A percentile compares a stretch with the other conserved stretches of the same genome.
Conservation (phyloP, 495 filamentous ascomycete genomes). For the Letharia columbiana region DNA sequence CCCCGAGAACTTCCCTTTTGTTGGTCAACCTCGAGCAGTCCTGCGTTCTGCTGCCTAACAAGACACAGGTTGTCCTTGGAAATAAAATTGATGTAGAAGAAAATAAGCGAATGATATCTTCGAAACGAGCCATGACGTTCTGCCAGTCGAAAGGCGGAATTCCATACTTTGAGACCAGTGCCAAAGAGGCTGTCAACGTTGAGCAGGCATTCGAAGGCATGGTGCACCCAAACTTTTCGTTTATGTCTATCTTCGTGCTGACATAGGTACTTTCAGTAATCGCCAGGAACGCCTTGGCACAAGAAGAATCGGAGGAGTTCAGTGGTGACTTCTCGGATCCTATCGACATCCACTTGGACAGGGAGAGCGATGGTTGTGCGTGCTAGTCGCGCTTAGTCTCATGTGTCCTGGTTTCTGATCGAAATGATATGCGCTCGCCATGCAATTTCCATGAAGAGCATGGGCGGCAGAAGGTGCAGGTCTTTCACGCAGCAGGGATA, state of each 20-base stretch:
- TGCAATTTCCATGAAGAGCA: slow-evolving; percentile 4
- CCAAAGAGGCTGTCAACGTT: slow-evolving; percentile 96
- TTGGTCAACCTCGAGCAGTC: slow-evolving; percentile 41
- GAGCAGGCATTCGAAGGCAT: slow-evolving; percentile 97
- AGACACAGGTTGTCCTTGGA: slow-evolving; percentile 70
- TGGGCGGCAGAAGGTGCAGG: slow-evolving; percentile 7
- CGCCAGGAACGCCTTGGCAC: slow-evolving; percentile 84
- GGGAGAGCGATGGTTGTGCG: slow-evolving; percentile 82
- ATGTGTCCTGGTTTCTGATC: not conserved
- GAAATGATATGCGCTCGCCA: not conserved
- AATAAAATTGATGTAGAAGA: slow-evolving; percentile 99
- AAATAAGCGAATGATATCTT: slow-evolving; percentile 91
- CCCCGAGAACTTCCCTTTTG: slow-evolving; percentile 96
- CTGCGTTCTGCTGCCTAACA: not conserved
- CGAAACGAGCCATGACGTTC: slow-evolving; percentile 91
- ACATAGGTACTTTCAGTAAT: slow-evolving; percentile 57
- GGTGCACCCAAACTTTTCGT: slow-evolving; percentile 10
- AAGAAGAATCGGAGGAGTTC: slow-evolving; percentile 92
- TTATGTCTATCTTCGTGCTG: slow-evolving; percentile 7
- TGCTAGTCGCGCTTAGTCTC: slow-evolving; percentile 44
- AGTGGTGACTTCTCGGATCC: slow-evolving; percentile 92
- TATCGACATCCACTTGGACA: slow-evolving; percentile 92
- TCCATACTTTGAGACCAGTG: slow-evolving; percentile 98
- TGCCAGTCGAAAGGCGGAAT: slow-evolving; percentile 96
- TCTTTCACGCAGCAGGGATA: not conserved